Conservation (phyloP, 1,284 basidiomycete genomes). For the Cystobasidiaceae sp. region DNA sequence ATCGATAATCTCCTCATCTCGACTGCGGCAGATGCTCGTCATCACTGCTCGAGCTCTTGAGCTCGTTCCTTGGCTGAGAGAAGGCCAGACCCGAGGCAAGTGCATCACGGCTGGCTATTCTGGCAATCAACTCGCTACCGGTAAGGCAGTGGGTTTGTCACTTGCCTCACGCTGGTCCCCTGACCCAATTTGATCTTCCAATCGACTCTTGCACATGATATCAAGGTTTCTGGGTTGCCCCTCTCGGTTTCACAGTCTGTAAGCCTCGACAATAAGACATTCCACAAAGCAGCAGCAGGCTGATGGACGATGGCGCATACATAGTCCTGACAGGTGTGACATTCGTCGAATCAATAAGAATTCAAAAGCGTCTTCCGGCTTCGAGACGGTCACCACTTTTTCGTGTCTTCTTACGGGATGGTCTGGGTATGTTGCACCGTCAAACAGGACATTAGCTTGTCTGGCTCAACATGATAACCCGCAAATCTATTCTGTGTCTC, state of each 20-base stretch:
- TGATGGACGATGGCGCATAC: too few species aligned
- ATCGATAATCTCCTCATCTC: not conserved
- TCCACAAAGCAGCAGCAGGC: too few species aligned
- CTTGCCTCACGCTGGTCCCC: not conserved
- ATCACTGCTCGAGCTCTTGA: conserved; percentile 3
- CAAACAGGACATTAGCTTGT: not conserved
- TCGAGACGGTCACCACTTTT: not conserved
- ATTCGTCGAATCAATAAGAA: not conserved
- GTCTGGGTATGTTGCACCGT: not conserved
- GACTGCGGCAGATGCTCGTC: not conserved
- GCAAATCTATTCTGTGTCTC: not conserved
- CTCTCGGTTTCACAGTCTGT: not conserved
- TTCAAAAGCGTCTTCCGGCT: not conserved
- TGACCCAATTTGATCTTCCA: not conserved
- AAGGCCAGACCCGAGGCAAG: not conserved
- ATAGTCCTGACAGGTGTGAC: conserved; percentile 15
- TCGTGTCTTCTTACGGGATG: conserved; percentile 8
- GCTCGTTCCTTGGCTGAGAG: not conserved
- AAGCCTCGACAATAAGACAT: too few species aligned
- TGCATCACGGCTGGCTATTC: conserved; percentile 1
- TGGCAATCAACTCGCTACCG: not conserved
- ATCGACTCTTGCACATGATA: not conserved
- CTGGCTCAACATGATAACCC: not conserved
- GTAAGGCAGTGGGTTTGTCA: not conserved
- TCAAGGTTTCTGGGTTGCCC: conserved; percentile 8